phyloP scores from a whole-genome alignment of 2,329 filamentous ascomycete genomes.

The Incumbomyces delicatus region DNA sequence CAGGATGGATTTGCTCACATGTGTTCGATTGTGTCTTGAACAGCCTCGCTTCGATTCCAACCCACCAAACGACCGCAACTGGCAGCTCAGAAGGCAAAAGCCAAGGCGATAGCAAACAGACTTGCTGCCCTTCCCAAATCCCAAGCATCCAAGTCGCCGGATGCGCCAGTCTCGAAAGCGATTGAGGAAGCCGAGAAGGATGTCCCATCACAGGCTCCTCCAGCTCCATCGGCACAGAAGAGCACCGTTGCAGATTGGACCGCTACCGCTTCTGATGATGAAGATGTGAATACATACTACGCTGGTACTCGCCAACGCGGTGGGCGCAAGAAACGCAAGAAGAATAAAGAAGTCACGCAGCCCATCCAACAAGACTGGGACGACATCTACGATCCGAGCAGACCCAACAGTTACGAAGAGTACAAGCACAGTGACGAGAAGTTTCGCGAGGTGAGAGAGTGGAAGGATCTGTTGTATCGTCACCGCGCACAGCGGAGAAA shows the following conservation, averaged over 20 bases:
- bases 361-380: constrained; percentile 65
- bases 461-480: constrained; percentile 72
- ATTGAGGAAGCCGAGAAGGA: constrained; percentile 3
- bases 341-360: constrained; percentile 50
- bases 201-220: constrained; percentile 5
- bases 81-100: constrained; percentile 49
- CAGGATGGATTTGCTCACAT: constrained; percentile 40
- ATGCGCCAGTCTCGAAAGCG: constrained; percentile 6
- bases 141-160: constrained; percentile 20
- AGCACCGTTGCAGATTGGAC: constrained; percentile 74
- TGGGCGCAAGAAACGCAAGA: constrained; percentile 69
- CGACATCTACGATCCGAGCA: constrained; percentile 75
- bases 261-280: constrained; percentile 60
- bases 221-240: constrained; percentile 40
- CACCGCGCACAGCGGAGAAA: constrained; percentile 47
- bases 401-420: constrained; percentile 75
- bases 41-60: constrained; percentile 70
- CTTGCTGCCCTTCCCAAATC: constrained; percentile 23
- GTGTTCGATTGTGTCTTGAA: constrained; percentile 25
- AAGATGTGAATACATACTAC: constrained; percentile 61
- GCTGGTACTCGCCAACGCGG: constrained; percentile 58
- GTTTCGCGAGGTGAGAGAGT: constrained; percentile 67
- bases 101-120: constrained; percentile 53
- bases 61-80: constrained; percentile 70
- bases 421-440: constrained; percentile 79